These are phyloP conservation scores for Lodderomyces margitis DNA, from an alignment of 1,139 yeast species.

Conservation along the genomic window DNA sequence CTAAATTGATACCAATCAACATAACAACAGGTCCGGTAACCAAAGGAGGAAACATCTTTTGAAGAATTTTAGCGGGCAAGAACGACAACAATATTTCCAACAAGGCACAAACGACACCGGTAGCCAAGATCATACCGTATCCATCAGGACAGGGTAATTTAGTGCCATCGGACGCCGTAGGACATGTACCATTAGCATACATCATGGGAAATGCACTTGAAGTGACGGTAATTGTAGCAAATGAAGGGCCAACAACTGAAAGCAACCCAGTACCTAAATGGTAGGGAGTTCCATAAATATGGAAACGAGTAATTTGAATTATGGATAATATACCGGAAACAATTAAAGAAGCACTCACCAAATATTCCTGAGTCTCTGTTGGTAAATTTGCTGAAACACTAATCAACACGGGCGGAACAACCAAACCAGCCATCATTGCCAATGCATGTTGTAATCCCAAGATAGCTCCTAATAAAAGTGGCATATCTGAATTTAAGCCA, in stretches of 20 bases:
- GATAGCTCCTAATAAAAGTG: conserved; percentile 67
- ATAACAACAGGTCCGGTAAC: conserved; percentile 93
- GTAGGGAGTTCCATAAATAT: conserved; percentile 67
- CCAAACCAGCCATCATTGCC: conserved; percentile 88
- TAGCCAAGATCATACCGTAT: conserved; percentile 81
- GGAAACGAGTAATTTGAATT: conserved; percentile 80
- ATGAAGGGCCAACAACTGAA: conserved; percentile 87
- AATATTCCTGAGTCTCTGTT: conserved; percentile 53
- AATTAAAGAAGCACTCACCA: conserved; percentile 76
- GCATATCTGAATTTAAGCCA: conserved; percentile 76
- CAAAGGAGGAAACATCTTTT: conserved; percentile 77
- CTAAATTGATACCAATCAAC: conserved; percentile 69
- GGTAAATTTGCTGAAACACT: conserved; percentile 59
- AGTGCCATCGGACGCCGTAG: conserved; percentile 56
- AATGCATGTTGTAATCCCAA: conserved; percentile 85
- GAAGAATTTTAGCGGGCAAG: conserved; percentile 67
- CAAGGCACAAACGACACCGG: conserved; percentile 74
- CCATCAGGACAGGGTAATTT: conserved; percentile 84
- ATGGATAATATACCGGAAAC: conserved; percentile 71
- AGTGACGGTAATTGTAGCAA: conserved; percentile 82
- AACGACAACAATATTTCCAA: conserved; percentile 71
- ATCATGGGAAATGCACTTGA: conserved; percentile 72
- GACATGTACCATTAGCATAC: conserved; percentile 74
- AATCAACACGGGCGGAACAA: conserved; percentile 85
- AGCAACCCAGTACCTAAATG: conserved; percentile 83